A percentile compares a stretch with the other conserved stretches of the same genome.
These are phyloP conservation scores for Aspergillus sp. DNA, from an alignment of 2,329 filamentous ascomycete genomes.

Conservation along the genomic window DNA sequence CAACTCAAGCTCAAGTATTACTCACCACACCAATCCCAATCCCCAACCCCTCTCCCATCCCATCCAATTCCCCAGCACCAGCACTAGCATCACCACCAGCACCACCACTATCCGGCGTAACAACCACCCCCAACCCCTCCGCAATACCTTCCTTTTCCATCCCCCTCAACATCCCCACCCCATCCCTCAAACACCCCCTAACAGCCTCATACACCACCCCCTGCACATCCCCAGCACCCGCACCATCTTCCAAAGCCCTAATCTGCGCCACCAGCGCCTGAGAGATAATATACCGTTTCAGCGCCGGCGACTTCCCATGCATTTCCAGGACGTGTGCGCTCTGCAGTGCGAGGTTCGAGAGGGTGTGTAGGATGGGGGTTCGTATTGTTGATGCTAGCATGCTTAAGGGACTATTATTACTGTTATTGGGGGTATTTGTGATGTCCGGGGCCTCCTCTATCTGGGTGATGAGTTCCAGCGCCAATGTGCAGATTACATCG, in stretches of 20 bases:
- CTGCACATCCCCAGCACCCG: not conserved
- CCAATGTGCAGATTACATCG: constrained; percentile 23
- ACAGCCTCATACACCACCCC: constrained; percentile 16
- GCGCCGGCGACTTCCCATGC: constrained; percentile 17
- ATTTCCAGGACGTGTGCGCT: constrained; percentile 22
- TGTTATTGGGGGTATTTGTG: not conserved
- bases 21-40: not conserved
- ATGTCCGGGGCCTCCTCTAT: constrained; percentile 20
- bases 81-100: not conserved
- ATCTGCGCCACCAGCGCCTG: constrained; percentile 20
- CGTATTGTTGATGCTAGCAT: constrained; percentile 15
- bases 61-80: not conserved
- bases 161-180: not conserved
- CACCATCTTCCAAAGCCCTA: constrained; percentile 15
- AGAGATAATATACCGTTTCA: constrained; percentile 21
- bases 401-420: not conserved
- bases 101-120: not conserved
- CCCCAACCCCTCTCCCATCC: not conserved
- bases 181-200: not conserved
- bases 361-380: constrained; percentile 19
- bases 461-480: constrained; percentile 27
- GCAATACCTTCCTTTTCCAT: not conserved
- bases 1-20: not conserved
- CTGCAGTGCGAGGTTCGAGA: constrained; percentile 23
- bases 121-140: not conserved